A percentile compares a stretch with the other conserved stretches of the same genome.
Conservation (phyloP, 768 basidiomycete genomes). For the Psilocybe sp. region DNA sequence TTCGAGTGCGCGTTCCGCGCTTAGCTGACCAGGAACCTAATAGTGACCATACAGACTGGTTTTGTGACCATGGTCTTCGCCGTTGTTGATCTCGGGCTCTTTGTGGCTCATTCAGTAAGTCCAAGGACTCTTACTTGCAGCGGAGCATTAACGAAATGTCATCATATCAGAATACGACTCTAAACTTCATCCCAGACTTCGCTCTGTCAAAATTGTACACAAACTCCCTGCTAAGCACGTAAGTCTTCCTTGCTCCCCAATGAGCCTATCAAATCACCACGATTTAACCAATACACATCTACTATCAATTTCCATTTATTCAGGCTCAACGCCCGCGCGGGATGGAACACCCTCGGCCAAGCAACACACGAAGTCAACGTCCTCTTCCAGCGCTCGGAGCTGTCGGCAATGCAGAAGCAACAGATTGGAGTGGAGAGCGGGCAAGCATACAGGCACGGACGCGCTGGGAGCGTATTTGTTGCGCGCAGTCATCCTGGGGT, state of each 20-base stretch:
- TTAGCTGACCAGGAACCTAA: too few relatives aligned
- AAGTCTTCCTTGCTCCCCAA: not conserved
- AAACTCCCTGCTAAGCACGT: conserved; percentile 24
- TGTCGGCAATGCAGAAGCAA: not conserved
- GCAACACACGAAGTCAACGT: not conserved
- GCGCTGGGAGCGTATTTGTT: too few relatives aligned
- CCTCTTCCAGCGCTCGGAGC: not conserved
- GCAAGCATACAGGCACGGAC: too few relatives aligned
- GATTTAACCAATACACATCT: too few relatives aligned
- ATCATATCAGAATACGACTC: not conserved
- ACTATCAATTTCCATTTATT: too few relatives aligned
- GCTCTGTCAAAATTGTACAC: conserved; percentile 28
- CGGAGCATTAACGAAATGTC: too few relatives aligned
- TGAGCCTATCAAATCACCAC: too few relatives aligned
- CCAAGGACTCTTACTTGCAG: too few relatives aligned
- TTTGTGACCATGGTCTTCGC: conserved; percentile 25
- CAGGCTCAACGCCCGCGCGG: conserved; percentile 21
- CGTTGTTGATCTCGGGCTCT: conserved; percentile 19
- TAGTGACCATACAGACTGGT: conserved; percentile 29
- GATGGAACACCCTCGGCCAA: conserved; percentile 10
- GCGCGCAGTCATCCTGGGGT: too few relatives aligned
- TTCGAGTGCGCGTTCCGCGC: too few relatives aligned
- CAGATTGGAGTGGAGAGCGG: too few relatives aligned
- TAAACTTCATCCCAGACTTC: conserved; percentile 28
- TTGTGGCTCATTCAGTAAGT: too few relatives aligned